Evolutionary conservation across 345 rosid species (phyloP), one percentile per base, ranked within the genome.

Genomic region (Boechera divaricarpa): DNA sequence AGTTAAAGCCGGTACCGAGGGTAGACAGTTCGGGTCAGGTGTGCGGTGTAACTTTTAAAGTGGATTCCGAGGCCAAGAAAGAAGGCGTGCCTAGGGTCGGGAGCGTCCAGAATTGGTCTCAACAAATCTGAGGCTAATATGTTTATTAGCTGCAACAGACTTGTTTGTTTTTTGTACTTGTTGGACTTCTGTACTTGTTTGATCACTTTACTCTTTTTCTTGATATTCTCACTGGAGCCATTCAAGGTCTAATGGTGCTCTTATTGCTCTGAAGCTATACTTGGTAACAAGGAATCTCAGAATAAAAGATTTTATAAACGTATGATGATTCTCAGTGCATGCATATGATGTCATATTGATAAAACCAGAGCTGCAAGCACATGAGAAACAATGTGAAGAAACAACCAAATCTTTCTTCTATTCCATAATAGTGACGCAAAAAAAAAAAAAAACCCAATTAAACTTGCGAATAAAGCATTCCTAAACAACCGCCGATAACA

Each of bases 61-160:
- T 92, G 78, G 97, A 94, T 80, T 77, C 81, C 0, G 95, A 85
- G 67, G 53, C 90, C 48, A 90, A 90, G 90, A 90, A 92, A 88
- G 56, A 81, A 13, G 16, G 85, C 89, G 83, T 94, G 92, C 96
- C 97, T 2, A 88, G 97, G 77, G 97, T 89, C 35, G 98, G 91
- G 32, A 94, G 98, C 58, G 89, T 92, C n/a, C 91, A 86, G 71
- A 87, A 94, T 77, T 92, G 98, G 98, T 94, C 98, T 52, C 5
- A 79, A 0, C 72, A 89, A 69, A 86, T 84, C 85, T 94, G 81
- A 92, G 67, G 72, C 73, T 16, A 52, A 29, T 21, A 33, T 35
- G 29, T 42, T 8, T 13, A 7, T 10, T 10, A 42, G 16, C 67
- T 47, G 29, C 16, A 41, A 62, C 47, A 36, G 5, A 44, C 6